A percentile compares a stretch with the other conserved stretches of the same genome.
These are phyloP conservation scores for Clohesyomyces aquaticus DNA, from an alignment of 495 filamentous ascomycete species.

Conservation along the genomic window DNA sequence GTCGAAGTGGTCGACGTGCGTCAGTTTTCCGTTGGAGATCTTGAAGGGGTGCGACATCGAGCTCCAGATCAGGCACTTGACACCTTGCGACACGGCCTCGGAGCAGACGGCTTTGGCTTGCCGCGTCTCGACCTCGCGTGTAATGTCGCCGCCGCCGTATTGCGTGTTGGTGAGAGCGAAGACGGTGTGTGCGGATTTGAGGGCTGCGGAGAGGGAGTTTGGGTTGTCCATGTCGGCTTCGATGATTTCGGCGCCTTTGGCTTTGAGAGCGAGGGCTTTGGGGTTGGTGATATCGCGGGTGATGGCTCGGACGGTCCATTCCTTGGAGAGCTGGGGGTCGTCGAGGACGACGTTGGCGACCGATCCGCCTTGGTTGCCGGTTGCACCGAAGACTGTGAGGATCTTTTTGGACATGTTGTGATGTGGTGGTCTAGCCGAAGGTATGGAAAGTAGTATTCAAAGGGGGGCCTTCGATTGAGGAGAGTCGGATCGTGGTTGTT, in stretches of 20 bases:
- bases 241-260: conserved; percentile 44
- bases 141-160: conserved; percentile 6
- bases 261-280: conserved; percentile 36
- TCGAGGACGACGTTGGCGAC: conserved; percentile 21
- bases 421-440: neutral
- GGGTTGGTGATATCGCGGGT: conserved; percentile 42
- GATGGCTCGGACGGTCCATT: conserved; percentile 45
- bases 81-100: conserved; percentile 35
- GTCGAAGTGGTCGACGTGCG: conserved; percentile 65
- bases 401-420: conserved; percentile 25
- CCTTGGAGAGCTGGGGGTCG: conserved; percentile 18
- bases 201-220: conserved; percentile 53
- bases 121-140: neutral
- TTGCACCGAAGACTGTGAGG: conserved; percentile 44
- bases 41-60: conserved; percentile 43
- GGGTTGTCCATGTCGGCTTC: conserved; percentile 58
- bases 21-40: conserved; percentile 53
- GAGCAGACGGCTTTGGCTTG: conserved; percentile 19
- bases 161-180: conserved; percentile 64
- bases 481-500: neutral
- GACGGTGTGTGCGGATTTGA: conserved; percentile 59
- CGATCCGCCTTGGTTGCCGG: conserved; percentile 40
- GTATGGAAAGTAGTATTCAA: neutral
- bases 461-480: neutral
- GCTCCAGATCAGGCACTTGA: conserved; percentile 61